Evolutionary conservation across 2,329 filamentous ascomycete genomes (phyloP), one percentile per base, ranked within the genome.

Genomic region (Diaporthe sp.): DNA sequence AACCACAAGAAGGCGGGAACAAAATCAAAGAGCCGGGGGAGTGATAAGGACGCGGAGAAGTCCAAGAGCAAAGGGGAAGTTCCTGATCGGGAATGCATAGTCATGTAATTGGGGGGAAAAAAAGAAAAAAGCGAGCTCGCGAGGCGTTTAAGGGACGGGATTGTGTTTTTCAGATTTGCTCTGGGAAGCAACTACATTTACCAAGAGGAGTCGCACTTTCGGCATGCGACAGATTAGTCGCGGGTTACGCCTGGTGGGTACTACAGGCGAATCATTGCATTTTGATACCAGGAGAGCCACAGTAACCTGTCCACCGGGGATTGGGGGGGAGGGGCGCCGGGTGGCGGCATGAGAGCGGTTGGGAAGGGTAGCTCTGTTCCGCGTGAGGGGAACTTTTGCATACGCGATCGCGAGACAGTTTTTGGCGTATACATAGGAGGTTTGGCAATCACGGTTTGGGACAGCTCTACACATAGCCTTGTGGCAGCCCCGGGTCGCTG

Each of bases 71-170:
- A 85, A 73, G 76, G 63, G 25, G 51, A 74, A 13, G 79, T 81
- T 19, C 84, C 85, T 50, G 87, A 88, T 73, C 82, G 87, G 76
- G 86, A 88, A 78, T 88, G 87, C 78, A 79, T 77, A 13, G 81
- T 88, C 69, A 88, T 88, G 87, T 88, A 79, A 39, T 53, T 27
- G 50, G 30, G 22, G 13, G 32, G 25, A 32, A 25, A 22, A 44
- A 47, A 17, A 61, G n/a, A 39, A 70, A 61, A 37, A 47, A 65
- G 51, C 47, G n/a, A 50, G 58, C 13, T 63, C 17, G 71, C 55
- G 58, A 44, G 71, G 74, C 72, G 72, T 71, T 75, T n/a, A 55
- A 44, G 68, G 44, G 35, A 42, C 44, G 37, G 55, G 51, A 27
- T 51, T 39, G 35, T 32, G 17, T 56, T 51, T 39, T 56, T 50